Evolutionary conservation across 768 basidiomycete genomes (phyloP), one percentile per base, ranked within the genome.

Genomic region (Boletus subcaerulescens): DNA sequence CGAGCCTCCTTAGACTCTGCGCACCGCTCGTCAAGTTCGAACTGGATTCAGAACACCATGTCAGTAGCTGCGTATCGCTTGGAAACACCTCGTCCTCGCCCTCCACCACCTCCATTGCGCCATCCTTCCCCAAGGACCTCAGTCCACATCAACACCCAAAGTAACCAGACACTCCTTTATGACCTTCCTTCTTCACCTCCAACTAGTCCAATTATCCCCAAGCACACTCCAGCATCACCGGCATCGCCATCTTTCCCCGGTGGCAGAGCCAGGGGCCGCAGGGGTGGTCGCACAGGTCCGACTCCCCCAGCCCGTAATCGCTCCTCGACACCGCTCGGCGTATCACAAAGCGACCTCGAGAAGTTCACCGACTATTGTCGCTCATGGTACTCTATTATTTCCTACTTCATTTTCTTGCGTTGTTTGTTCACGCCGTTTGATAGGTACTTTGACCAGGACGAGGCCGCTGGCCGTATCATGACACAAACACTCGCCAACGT

Each of bases 371-470:
- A 85, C 54, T 76, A 81, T 53, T 93, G 91, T 72, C 82, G 84
- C 29, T 80, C 85, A 67, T 93, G 91, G 91, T 92, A 66, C 60
- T 77, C 71, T 48, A 45, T 9, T 22, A 10, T 46, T 32, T 41
- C 17, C 0, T 26, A 3, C 26, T 22, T 29, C 43, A 18, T 13
- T 24, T 53, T 18, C 11, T 41, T 2, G 18, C 39, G 3, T 5
- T 58, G 22, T 51, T 29, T 31, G 45, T 48, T 67, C 56, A 60
- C 26, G 40, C 39, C 47, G 44, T 45, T 48, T 58, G 48, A 33
- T 61, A 93, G 91, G 91, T 93, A 91, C 71, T 93, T 84, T 70
- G 76, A 83, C 58, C 91, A 93, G 70, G 87, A 92, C 65, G 85
- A 89, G 62, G 78, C 83, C 60, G 80, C 91, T 18, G 87, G 90